Evolutionary conservation across 2,329 filamentous ascomycete genomes (phyloP), one percentile per base, ranked within the genome.

Genomic region (Epichloe brachyelytri): DNA sequence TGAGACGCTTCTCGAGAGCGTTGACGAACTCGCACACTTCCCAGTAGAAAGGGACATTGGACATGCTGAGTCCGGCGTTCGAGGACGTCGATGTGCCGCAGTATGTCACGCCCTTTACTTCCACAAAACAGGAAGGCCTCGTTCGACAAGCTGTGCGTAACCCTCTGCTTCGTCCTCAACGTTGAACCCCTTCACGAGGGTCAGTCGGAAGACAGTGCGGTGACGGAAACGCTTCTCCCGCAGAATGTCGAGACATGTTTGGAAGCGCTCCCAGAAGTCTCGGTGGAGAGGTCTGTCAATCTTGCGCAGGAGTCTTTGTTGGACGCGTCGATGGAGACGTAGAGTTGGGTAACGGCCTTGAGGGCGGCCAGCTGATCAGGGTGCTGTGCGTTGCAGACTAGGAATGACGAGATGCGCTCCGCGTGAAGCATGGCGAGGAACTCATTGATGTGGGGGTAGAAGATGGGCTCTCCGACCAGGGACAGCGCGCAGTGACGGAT

Each of bases 191-290:
- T 97, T 97, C 63, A 97, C 93, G 2, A 98, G 82, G 0, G 91
- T 97, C 3, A 97, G 77, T 2, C 93, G 83, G 74, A 95, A 97
- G 4, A 97, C 93, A 5, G 93, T 97, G 50, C 91, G 83, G 65
- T 96, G 91, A 50, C 83, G 77, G 71, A 87, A 85, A 40, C 91
- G 80, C 68, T 87, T 86, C 65, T 86, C 85, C 15, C 86, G 80
- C 20, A 97, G 72, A 55, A 98, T 95, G 53, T 94, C 88, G 36
- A 97, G 78, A 63, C 93, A 97, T 34, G 85, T 78, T 63, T 87
- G 82, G 77, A 97, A 96, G 5, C 93, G 83, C 69, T 96, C 90
- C 93, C 91, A 97, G 69, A 95, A 98, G 69, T 97, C 91, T 48
- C 93, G 82, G 69, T 97, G 90, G 3, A 98, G 77, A 0, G 91